Conservation (phyloP, 2,329 filamentous ascomycete genomes). For the Botrytis squamosa region DNA sequence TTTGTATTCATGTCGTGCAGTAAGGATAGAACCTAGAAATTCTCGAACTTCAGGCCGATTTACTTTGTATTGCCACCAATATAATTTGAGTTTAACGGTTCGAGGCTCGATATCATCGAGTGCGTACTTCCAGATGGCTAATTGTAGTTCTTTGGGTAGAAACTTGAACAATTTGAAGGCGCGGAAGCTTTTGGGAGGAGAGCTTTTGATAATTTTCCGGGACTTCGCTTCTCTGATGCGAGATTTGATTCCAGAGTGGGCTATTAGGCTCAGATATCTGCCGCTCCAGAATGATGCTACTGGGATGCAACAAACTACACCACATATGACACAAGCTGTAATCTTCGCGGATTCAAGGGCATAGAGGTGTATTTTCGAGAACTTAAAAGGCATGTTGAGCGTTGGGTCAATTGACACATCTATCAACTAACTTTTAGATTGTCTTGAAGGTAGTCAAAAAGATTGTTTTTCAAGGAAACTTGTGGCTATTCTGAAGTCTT, state of each 20-base stretch:
- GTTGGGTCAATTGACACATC: too few species aligned
- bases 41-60: fast-evolving
- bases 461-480: too few species aligned
- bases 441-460: not conserved
- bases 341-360: not conserved
- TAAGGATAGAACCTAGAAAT: not conserved
- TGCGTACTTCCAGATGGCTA: not conserved
- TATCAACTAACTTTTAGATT: not conserved
- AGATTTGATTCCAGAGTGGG: not conserved
- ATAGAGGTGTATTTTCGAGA: not conserved
- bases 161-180: not conserved
- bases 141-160: not conserved
- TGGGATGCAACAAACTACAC: not conserved
- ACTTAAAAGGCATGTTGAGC: not conserved
- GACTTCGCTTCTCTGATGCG: not conserved
- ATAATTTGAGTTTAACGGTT: not conserved
- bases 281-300: fast-evolving
- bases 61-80: not conserved
- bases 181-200: not conserved
- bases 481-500: not conserved
- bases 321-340: not conserved
- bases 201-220: not conserved
- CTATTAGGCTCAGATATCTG: not conserved
- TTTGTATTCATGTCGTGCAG: not conserved
- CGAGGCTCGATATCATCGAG: not conserved